Base-by-base conservation (phyloP, 192 early-diverging fungal genomes). In the Mortierella claussenii region DNA sequence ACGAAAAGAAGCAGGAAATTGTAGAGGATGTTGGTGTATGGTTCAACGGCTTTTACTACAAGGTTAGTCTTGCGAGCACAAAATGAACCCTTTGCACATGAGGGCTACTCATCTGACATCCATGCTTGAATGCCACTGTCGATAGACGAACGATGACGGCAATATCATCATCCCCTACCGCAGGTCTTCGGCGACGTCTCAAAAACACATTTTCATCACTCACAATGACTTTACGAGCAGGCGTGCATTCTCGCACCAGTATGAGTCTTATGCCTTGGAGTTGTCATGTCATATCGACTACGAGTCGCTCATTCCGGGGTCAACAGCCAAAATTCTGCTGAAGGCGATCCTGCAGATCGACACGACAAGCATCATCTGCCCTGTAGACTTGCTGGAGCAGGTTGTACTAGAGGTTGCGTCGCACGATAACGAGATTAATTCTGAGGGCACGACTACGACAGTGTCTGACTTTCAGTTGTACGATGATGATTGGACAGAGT, bases 141-240 rank as follows among this genome's bases (percentile, higher is more conserved):
- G 12, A 5, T 68, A 84, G 83, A 55, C 84, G 12, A 82, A 83
- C 40, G 50, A 55, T 1, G 32, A 55, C 43, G 79, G 82, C 11
- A 78, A 83, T 27, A 68, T 86, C 28, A 28, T 79, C 21, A 70
- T 86, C 26, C 80, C 84, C 1, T 86, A 80, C 28, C 42, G 62
- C 12, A 40, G 30, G 17, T 61, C 49, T 11, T 1, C 30, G 0
- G 15, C 15, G 1, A 23, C 15, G 1, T 36, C 27, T 5, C 17
- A 45, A 7, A 45, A 24, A 4, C n/a, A 47, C 10, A 45, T 79
- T 7, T 62, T 68, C 24, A 58, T 86, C 30, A 67, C 59, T 3
- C 71, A 79, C 12, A 70, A 75, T 20, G 79, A 61, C 23, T 85
- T 80, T 49, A 70, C 78, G 10, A 69, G 70, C 30, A 60, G 68